Conservation (phyloP, 129 eudicot genomes). For the Chrysanthemum makinoi region DNA sequence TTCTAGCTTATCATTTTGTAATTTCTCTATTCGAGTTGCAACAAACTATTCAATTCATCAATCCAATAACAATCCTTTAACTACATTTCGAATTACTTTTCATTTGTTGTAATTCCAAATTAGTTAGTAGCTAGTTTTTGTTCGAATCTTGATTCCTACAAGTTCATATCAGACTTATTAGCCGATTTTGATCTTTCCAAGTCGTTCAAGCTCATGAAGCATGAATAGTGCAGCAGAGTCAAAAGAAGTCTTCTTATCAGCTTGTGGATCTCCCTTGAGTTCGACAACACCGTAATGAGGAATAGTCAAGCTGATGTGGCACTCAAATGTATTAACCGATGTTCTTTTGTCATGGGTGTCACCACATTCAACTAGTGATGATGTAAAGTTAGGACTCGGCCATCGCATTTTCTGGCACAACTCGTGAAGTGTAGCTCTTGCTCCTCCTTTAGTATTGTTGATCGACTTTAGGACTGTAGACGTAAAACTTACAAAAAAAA, state of each 20-base stretch:
- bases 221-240: conserved; percentile 76
- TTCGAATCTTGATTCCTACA: no score
- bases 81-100: no score
- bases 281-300: conserved; percentile 52
- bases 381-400: conserved; percentile 69
- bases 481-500: conserved; percentile 13
- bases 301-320: conserved; percentile 54
- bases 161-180: background rate
- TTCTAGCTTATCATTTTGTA: no score
- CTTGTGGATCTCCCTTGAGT: conserved; percentile 52
- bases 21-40: no score
- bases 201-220: conserved; percentile 62
- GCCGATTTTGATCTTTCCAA: conserved; percentile 42
- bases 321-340: conserved; percentile 51
- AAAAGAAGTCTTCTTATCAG: conserved; percentile 77
- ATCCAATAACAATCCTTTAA: no score
- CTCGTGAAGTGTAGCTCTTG: conserved; percentile 58
- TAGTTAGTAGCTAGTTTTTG: no score
- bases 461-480: conserved; percentile 63
- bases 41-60: no score
- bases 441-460: conserved; percentile 69
- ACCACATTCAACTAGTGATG: conserved; percentile 42
- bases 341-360: conserved; percentile 47
- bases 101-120: no score
- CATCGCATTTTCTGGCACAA: conserved; percentile 71